Base-by-base conservation (phyloP, 2,329 filamentous ascomycete species). In the Torrubiella hemipterigena region DNA sequence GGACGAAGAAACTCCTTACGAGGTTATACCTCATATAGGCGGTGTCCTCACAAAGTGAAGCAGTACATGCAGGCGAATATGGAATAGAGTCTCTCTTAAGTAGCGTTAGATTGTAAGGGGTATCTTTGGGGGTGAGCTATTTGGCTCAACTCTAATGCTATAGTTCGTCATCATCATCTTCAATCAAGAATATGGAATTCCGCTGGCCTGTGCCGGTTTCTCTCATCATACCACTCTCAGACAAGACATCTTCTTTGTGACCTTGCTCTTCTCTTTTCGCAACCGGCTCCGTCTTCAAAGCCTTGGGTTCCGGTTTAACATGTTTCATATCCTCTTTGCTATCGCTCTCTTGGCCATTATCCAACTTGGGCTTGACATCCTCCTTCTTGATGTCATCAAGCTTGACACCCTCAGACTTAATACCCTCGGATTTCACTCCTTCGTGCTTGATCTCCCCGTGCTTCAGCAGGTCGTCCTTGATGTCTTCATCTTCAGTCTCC, bases 381-480 rank as follows among this genome's bases (percentile, higher is more conserved):
- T 38, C 33, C 6, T 9, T 17, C 29, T 38, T n/a, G n/a, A n/a
- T n/a, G n/a, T 34, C 16, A n/a, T 25, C 23, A 13, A 13, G 20
- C 30, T 36, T 30, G 13, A 36, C 26, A n/a, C 29, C 32, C 16
- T 15, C 21, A 17, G 30, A 13, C n/a, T n/a, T 24, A 24, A 25
- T 35, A 27, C 5, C 16, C 5, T 30, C 24, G 6, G 16, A 23
- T 2, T 29, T 29, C 15, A 19, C 17, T 7, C 20, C 10, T 17
- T 35, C 37, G 8, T 35, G 34, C 20, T 29, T 25, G 3, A 13
- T 13, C 18, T 38, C 23, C 10, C n/a, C n/a, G n/a, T n/a, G n/a
- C n/a, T n/a, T n/a, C n/a, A n/a, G n/a, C n/a, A n/a, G n/a, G n/a
- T n/a, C n/a, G n/a, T 29, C 38, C 4, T 30, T 33, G 12, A 30